Evolutionary conservation across 1,139 yeast species (phyloP), one percentile per base, ranked within the genome.

Genomic region (Hyphopichia fennica): DNA sequence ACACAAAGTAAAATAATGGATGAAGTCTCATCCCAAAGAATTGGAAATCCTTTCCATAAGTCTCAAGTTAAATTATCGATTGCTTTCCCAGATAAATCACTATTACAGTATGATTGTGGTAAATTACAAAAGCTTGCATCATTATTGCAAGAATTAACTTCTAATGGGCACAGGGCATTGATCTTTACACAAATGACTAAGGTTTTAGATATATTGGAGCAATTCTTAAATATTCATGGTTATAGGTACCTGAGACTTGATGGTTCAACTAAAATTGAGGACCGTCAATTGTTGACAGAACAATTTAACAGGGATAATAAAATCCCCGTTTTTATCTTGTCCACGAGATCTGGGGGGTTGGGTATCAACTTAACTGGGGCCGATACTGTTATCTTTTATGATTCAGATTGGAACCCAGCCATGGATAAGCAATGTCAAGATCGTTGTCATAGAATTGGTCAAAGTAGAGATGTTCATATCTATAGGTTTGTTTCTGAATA

Each of bases 341-440:
- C 97, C 3, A 90, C 98, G 1, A 80, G 99, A 65, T 91, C 98
- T 2, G 99, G 99, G 60, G 99, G 99, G 30, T 74, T 95, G 51
- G 99, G 99, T 59, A 95, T 95, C 60, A 95, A 95, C 57, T 71
- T 95, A 54, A 93, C 99, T 0, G 99, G 99, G 55, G 99, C 99
- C 0, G 99, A 95, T 58, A 93, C 99, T 0, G 99, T 95, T 37
- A 90, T 95, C n/a, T 95, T 95, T 63, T 95, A 95, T 61, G 99
- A 95, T 64, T 90, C 97, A 2, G 99, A 95, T 67, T 95, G 99
- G 99, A 95, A 95, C 60, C 99, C 99, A 2, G 96, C 98, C 1
- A 95, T 95, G 98, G 99, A 95, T 64, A 89, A 90, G 59, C 99
- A 95, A 64, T 95, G 99, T 69, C 99, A 95, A 64, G 99, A 95